Percentiles rank a stretch among this genome's conserved stretches.
These are phyloP conservation scores for Pulveroboletus sp. DNA, from an alignment of 1,284 basidiomycete species.

Conservation along the genomic window DNA sequence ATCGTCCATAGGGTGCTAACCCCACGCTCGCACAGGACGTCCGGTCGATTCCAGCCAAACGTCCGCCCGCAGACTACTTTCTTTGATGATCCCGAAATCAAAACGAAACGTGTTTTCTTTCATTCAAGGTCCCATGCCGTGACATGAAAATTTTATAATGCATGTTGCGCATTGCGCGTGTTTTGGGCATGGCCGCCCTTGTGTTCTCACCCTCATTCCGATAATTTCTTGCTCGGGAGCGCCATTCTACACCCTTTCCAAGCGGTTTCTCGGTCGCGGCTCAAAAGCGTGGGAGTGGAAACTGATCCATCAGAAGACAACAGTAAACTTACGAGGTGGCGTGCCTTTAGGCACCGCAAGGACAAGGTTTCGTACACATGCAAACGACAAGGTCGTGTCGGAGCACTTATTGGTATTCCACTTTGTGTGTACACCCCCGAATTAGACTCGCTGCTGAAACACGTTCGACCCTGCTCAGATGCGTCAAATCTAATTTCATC, in stretches of 20 bases:
- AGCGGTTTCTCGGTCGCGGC: conserved; percentile 14
- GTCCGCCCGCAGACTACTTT: conserved; percentile 86
- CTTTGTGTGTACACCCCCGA: conserved; percentile 7
- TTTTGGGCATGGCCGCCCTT: conserved; percentile 30
- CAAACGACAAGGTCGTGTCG: conserved; percentile 4
- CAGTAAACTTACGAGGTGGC: conserved; percentile 18
- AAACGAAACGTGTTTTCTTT: conserved; percentile 13
- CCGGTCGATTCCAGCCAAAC: conserved; percentile 84
- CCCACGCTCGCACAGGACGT: conserved; percentile 57
- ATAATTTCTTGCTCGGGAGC: conserved; percentile 25
- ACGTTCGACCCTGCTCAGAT: conserved; percentile 12
- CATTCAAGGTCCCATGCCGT: conserved; percentile 27
- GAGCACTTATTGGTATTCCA: conserved; percentile 3
- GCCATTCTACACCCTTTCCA: conserved; percentile 12
- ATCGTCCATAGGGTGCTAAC: conserved; percentile 9
- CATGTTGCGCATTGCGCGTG: conserved; percentile 24
- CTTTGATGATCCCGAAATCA: conserved; percentile 43
- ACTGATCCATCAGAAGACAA: conserved; percentile 22
- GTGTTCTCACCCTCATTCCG: conserved; percentile 27
- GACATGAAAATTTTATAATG: conserved; percentile 19
- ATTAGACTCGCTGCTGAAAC: conserved; percentile 13
- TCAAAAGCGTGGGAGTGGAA: conserved; percentile 24
- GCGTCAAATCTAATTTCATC: conserved; percentile 22
- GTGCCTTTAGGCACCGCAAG: conserved; percentile 35
- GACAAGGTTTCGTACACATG: conserved; percentile 28